These are phyloP conservation scores for Nannochloropsis gaditana DNA, from an alignment of 108 stramenopile genomes.

Conservation along the genomic window DNA sequence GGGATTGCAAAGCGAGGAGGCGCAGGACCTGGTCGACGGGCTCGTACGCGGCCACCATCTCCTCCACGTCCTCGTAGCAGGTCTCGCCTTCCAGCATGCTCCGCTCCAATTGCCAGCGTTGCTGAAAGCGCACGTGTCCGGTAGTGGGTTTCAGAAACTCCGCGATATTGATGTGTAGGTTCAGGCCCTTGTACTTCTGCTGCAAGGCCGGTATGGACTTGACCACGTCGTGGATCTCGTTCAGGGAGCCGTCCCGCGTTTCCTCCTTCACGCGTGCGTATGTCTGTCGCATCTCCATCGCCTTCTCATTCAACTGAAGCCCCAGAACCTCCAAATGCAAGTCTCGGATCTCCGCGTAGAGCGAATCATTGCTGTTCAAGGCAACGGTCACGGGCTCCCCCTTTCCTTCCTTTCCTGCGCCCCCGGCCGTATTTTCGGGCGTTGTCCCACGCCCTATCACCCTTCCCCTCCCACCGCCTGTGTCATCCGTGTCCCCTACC, in stretches of 20 bases:
- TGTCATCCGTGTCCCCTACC: constrained; percentile 56
- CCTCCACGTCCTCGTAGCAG: constrained; percentile 55
- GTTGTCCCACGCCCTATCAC: not conserved
- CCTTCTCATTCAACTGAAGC: constrained; percentile 83
- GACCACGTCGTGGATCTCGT: constrained; percentile 92
- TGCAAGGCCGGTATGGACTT: constrained; percentile 77
- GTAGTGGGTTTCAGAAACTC: constrained; percentile 77
- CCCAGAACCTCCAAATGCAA: constrained; percentile 89
- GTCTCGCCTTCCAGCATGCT: constrained; percentile 84
- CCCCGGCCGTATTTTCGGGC: not conserved
- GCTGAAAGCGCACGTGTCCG: constrained; percentile 69
- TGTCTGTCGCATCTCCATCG: constrained; percentile 73
- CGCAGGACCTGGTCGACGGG: constrained; percentile 66
- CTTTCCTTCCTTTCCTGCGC: not conserved
- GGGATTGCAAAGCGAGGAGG: constrained; percentile 78
- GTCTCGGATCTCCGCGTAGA: constrained; percentile 84
- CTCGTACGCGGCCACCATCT: constrained; percentile 52
- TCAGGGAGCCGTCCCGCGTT: constrained; percentile 71
- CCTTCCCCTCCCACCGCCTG: constrained; percentile 23
- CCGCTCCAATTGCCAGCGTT: constrained; percentile 87
- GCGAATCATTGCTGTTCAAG: constrained; percentile 76
- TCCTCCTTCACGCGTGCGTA: constrained; percentile 80
- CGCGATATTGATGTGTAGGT: constrained; percentile 89
- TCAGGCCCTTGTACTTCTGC: constrained; percentile 66
- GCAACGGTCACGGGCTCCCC: constrained; percentile 55